Evolutionary conservation across 306 rosid species (phyloP).

Genomic region (Gleditsia sinensis): DNA sequence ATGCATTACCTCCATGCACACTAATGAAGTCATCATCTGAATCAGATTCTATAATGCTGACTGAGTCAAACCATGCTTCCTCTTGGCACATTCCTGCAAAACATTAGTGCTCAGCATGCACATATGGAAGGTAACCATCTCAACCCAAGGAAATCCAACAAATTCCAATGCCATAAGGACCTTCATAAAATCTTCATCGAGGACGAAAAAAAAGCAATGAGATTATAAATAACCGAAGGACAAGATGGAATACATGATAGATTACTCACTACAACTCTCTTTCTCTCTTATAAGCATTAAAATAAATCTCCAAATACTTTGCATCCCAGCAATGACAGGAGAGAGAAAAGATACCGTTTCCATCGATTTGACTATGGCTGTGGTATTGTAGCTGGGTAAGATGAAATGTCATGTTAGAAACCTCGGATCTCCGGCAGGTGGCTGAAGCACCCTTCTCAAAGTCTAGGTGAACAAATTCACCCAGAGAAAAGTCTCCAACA

Average conservation of each 20-base stretch:
- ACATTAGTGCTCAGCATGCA: conserved; percentile 14
- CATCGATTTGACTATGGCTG: conserved; percentile 64
- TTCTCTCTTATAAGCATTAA: neutral
- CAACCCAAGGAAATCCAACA: conserved; percentile 19
- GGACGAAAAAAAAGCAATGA: neutral
- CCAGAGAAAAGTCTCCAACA: conserved; percentile 49
- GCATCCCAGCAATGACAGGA: neutral
- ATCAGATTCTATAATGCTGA: conserved; percentile 77
- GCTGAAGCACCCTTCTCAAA: conserved; percentile 62
- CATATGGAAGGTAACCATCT: conserved; percentile 18
- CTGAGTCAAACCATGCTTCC: conserved; percentile 91
- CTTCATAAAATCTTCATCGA: neutral
- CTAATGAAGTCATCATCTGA: conserved; percentile 88
- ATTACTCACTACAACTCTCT: neutral
- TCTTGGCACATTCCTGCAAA: conserved; percentile 68
- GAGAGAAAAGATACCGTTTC: conserved; percentile 48
- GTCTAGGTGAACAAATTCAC: conserved; percentile 68
- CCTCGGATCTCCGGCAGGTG: conserved; percentile 65
- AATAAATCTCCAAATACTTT: conserved; percentile 18
- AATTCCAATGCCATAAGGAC: conserved; percentile 9
- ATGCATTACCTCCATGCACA: conserved; percentile 78
- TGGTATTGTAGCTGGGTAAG: conserved; percentile 77
- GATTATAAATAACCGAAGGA: conserved; percentile 12
- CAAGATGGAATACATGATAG: conserved; percentile 1
- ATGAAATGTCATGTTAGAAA: conserved; percentile 66